phyloP scores from a whole-genome alignment of 2,329 filamentous ascomycete genomes.

The Pseudogymnoascus sp. region DNA sequence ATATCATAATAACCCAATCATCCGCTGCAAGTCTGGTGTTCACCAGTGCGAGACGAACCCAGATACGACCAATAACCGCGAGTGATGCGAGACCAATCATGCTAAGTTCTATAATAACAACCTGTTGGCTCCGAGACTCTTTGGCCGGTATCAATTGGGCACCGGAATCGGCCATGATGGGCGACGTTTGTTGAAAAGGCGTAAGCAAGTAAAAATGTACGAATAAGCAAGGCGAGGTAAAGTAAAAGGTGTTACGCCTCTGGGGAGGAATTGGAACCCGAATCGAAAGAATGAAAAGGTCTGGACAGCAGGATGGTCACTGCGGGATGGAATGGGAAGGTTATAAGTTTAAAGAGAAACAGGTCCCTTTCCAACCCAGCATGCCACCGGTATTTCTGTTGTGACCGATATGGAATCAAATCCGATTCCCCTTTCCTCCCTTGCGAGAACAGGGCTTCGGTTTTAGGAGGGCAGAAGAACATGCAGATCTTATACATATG shows the following conservation, averaged over 20 bases:
- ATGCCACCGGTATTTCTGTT: neutral
- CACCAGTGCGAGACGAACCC: neutral
- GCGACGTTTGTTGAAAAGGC: neutral
- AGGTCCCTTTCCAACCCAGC: neutral
- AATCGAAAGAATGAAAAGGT: neutral
- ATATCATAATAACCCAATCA: constrained; percentile 3
- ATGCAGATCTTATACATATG: constrained; percentile 2
- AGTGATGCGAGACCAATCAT: neutral
- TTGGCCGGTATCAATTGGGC: neutral
- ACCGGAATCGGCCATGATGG: neutral
- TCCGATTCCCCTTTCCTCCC: neutral
- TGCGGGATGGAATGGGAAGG: neutral
- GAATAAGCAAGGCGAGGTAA: neutral
- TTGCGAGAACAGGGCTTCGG: constrained; percentile 3
- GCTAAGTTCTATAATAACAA: neutral
- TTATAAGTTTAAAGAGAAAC: neutral
- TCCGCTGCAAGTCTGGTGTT: neutral
- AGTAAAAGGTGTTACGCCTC: neutral
- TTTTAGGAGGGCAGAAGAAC: neutral
- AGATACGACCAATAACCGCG: neutral
- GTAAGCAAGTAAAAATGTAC: neutral
- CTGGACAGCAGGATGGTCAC: neutral
- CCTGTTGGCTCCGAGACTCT: neutral
- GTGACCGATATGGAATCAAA: neutral
- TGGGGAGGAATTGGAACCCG: neutral